Evolutionary conservation across 2,329 filamentous ascomycete species (phyloP), one percentile per base, ranked within the genome.

Genomic region (Colletotrichum liaoningense): DNA sequence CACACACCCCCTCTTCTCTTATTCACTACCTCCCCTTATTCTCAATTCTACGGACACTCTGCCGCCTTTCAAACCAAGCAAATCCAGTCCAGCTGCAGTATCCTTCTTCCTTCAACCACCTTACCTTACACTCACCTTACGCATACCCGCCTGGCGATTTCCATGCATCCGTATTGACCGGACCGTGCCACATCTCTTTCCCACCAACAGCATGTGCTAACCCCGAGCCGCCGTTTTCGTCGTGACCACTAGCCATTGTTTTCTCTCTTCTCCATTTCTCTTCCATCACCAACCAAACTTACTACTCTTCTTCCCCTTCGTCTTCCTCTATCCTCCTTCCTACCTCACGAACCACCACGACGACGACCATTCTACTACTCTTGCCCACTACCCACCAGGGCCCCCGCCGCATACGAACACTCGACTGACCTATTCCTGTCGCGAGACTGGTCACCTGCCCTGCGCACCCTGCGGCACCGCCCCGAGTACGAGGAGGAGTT

Each of bases 161-260:
- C 62, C 35, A 74, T 74, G 63, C 42, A 72, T 74, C 63, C 35
- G 57, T 68, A 67, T 55, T 73, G 54, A 74, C 58, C 35, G n/a
- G 16, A 72, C 69, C 57, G 58, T 59, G 72, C 72, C 63, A 73
- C 69, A 72, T 63, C 57, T 74, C 49, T 67, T 74, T 74, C 35
- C 58, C 54, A 35, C 64, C 72, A 63, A 73, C 69, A 72, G 68
- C 72, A 74, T 72, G 68, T 74, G 72, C 72, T 74, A 68, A 72
- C 72, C 69, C 63, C 67, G 33, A 71, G 71, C 67, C 67, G 71
- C 67, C 71, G 71, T 62, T 73, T 72, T 67, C 72, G 63, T 74
- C 72, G 46, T 68, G 63, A 67, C 63, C 46, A 64, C 56, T 57
- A 68, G 72, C 59, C 72, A 72, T 74, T 68, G 69, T 72, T 72